phyloP scores from a whole-genome alignment of 23 red algal species.

The Gracilaria gracilis region DNA sequence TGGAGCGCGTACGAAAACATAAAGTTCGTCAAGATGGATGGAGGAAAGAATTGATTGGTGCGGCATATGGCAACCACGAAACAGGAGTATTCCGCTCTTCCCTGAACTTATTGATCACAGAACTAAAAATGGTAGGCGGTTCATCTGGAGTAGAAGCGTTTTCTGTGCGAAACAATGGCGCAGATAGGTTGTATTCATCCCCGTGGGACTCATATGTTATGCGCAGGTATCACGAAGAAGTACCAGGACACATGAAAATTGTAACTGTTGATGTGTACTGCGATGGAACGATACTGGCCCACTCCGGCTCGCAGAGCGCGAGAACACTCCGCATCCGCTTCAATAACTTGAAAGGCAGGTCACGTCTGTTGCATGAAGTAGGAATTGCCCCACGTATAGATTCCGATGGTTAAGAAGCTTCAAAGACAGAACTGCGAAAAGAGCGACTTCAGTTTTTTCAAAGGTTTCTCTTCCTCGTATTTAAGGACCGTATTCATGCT shows the following conservation, averaged over 20 bases:
- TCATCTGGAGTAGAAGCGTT: not conserved
- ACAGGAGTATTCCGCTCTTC: constrained; percentile 6
- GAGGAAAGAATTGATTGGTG: not conserved
- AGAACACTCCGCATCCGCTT: not conserved
- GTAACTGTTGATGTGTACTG: not conserved
- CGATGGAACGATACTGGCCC: not conserved
- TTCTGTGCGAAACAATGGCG: not conserved
- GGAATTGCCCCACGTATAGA: not conserved
- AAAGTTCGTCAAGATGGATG: constrained; percentile 8
- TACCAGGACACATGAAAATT: not conserved
- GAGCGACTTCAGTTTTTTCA: not conserved
- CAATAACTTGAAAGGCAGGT: not conserved
- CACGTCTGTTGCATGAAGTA: not conserved
- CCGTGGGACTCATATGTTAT: not conserved
- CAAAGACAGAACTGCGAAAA: not conserved
- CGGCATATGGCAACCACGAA: not conserved
- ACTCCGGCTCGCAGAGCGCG: not conserved
- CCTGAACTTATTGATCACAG: not conserved
- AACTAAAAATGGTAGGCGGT: not conserved
- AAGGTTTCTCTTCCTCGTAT: not conserved
- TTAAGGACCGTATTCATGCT: not conserved
- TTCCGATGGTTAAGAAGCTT: not conserved
- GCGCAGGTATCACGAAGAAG: not conserved
- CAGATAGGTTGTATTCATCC: not conserved
- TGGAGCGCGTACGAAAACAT: not conserved